Evolutionary conservation across 768 basidiomycete genomes (phyloP), one percentile per base, ranked within the genome.

Genomic region (Podaxis sp.): DNA sequence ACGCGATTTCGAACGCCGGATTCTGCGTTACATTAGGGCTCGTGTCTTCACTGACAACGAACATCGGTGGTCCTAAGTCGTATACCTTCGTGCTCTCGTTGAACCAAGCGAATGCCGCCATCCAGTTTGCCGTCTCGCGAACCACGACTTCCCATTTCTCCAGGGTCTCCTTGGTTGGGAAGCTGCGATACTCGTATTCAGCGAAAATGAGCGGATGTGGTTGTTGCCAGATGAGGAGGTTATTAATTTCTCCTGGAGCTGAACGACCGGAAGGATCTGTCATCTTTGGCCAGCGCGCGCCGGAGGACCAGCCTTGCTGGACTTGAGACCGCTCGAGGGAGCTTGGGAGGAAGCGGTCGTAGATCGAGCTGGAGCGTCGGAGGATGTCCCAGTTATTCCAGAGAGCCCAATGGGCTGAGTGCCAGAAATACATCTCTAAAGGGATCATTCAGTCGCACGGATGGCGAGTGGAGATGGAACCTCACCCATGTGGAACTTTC

Each of bases 241-340:
- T 82, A 74, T 87, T 87, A 67, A 86, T 85, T 63, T 85, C 77
- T 0, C 85, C 85, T 0, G 86, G 86, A 0, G 84, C 75, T 12
- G 82, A 83, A 17, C 85, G 80, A 7, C 85, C 85, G 0, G 78
- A 76, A 0, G 86, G 86, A 64, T 86, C 84, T 8, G 83, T 85
- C 85, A 85, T 86, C 69, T 87, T 87, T 7, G 83, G 80, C 84
- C 84, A 86, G 28, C 86, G 79, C 20, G 85, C 86, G n/a, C 86
- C 86, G 7, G 76, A 67, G 11, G 75, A 60, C 75, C 78, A 86
- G 60, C 80, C 79, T 69, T 87, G 78, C 70, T 85, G 84, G 2
- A 78, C 72, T 65, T 82, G 81, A 1, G 86, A 80, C 1, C 84
- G 79, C 4, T 69, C 53, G 40, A 84, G 73, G 12, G 84, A 80